phyloP scores from a whole-genome alignment of 139 green algal genomes.

The Ettlia oleoabundans region DNA sequence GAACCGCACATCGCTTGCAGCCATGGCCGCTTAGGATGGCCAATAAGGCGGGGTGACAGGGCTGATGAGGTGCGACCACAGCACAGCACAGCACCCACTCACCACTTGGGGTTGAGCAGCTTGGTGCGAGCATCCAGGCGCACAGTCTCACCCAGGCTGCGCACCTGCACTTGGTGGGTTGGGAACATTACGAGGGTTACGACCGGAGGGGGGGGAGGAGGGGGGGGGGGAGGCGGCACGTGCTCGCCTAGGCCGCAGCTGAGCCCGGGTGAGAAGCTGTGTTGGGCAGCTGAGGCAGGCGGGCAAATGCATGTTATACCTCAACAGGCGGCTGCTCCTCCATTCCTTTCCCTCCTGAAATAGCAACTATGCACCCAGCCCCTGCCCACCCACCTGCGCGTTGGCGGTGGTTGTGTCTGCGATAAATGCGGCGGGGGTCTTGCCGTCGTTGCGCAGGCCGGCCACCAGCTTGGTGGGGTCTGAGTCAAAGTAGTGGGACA shows the following conservation, averaged over 20 bases:
- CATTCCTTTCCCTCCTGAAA: too few relatives aligned
- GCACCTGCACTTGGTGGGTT: conserved; percentile 67
- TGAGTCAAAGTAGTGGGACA: conserved; percentile 98
- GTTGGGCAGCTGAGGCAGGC: too few relatives aligned
- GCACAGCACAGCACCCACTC: too few relatives aligned
- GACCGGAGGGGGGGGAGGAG: background rate
- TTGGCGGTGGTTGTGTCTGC: conserved; percentile 99
- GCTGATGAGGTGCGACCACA: too few relatives aligned
- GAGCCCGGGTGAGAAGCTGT: too few relatives aligned
- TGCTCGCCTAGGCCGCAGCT: too few relatives aligned
- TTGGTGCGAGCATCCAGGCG: conserved; percentile 98
- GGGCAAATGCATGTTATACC: too few relatives aligned
- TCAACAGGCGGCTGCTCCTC: too few relatives aligned
- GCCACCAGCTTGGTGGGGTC: conserved; percentile 99
- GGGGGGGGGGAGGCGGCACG: background rate
- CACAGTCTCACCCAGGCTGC: conserved; percentile 94
- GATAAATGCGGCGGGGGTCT: conserved; percentile 91
- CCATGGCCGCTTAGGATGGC: too few relatives aligned
- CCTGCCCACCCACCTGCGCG: conserved; percentile 75
- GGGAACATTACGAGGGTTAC: too few relatives aligned
- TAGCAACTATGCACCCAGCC: background rate
- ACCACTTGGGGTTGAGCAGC: conserved; percentile 99
- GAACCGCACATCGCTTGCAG: too few relatives aligned
- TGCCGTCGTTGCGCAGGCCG: conserved; percentile 88
- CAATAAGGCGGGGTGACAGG: too few relatives aligned